Evolutionary conservation across 768 basidiomycete genomes (phyloP), one percentile per base, ranked within the genome.

Genomic region (Leucogyrophana mollusca): DNA sequence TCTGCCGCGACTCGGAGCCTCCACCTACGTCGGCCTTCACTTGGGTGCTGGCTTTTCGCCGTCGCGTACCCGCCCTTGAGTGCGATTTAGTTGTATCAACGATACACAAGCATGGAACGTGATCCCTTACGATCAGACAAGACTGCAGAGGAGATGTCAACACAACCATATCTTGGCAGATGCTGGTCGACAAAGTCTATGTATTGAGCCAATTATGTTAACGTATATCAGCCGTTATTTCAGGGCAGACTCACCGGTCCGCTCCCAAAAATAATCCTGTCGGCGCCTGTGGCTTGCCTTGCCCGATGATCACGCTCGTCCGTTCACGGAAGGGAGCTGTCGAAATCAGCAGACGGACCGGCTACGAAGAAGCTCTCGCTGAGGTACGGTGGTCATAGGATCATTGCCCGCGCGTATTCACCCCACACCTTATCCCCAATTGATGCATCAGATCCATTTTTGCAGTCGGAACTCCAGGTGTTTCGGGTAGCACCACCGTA

Each of bases 11-110:
- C 70, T 22, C 74, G 75, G 46, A 85, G 60, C 45, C 70, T 70
- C 78, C 77, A 77, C 60, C 63, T 73, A 13, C 83, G 73, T 42
- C 83, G 73, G 16, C 82, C 83, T 55, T 82, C 77, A 14, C 63
- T 56, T 27, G 80, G 78, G 55, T 73, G 67, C 32, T 57, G 69
- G 4, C 60, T 57, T 56, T 78, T 83, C 9, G 73, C 49, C 13
- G 60, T 50, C 10, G 70, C 56, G 49, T 84, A 85, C 49, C 66
- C 62, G 45, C 42, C 59, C 74, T 77, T 49, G 16, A 41, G 48
- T 18, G 13, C 33, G 2, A 47, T 6, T 16, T 33, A 11, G 45
- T 34, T n/a, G n/a, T n/a, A n/a, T n/a, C n/a, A n/a, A n/a, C n/a
- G n/a, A n/a, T n/a, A n/a, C n/a, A n/a, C 60, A 39, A 62, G 46